Evolutionary conservation across 352 stramenopile genomes (phyloP).

Genomic region (Globisporangium camurandrum): DNA sequence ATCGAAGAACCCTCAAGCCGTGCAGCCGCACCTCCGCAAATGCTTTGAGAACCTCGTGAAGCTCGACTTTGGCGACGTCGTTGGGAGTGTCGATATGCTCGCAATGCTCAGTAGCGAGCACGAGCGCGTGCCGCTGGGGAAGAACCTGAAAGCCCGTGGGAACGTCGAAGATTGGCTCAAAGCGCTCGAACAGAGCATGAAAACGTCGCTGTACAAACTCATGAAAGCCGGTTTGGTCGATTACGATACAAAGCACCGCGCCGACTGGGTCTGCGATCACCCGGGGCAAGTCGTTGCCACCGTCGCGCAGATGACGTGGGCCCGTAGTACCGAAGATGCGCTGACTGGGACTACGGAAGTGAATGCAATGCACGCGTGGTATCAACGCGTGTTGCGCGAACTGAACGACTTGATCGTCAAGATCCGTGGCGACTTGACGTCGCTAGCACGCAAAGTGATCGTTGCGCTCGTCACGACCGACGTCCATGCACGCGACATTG

Average conservation of each 20-base stretch:
- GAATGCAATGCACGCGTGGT: slow-evolving; percentile 62
- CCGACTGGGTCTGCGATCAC: slow-evolving; percentile 86
- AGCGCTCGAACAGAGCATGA: slow-evolving; percentile 86
- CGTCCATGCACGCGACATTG: slow-evolving; percentile 88
- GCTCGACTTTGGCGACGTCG: slow-evolving; percentile 72
- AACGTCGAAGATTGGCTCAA: slow-evolving; percentile 88
- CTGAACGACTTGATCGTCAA: slow-evolving; percentile 90
- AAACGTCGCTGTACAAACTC: slow-evolving; percentile 85
- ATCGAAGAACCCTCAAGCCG: slow-evolving; percentile 91
- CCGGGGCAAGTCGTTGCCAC: slow-evolving; percentile 91
- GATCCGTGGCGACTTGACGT: slow-evolving; percentile 85
- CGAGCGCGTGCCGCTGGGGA: slow-evolving; percentile 81
- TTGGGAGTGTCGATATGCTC: slow-evolving; percentile 88
- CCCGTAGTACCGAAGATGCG: slow-evolving; percentile 81
- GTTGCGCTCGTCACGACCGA: slow-evolving; percentile 91
- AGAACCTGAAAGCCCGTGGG: slow-evolving; percentile 90
- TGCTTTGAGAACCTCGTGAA: slow-evolving; percentile 90
- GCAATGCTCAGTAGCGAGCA: slow-evolving; percentile 91
- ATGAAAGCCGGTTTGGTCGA: slow-evolving; percentile 90
- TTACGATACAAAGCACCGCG: slow-evolving; percentile 79
- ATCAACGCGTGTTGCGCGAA: slow-evolving; percentile 67
- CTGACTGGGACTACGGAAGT: slow-evolving; percentile 28
- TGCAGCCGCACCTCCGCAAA: slow-evolving; percentile 92
- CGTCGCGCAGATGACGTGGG: slow-evolving; percentile 92
- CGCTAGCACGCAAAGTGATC: slow-evolving; percentile 89